Base-by-base conservation (phyloP, 768 basidiomycete genomes). In the Pulveroboletus sp. region DNA sequence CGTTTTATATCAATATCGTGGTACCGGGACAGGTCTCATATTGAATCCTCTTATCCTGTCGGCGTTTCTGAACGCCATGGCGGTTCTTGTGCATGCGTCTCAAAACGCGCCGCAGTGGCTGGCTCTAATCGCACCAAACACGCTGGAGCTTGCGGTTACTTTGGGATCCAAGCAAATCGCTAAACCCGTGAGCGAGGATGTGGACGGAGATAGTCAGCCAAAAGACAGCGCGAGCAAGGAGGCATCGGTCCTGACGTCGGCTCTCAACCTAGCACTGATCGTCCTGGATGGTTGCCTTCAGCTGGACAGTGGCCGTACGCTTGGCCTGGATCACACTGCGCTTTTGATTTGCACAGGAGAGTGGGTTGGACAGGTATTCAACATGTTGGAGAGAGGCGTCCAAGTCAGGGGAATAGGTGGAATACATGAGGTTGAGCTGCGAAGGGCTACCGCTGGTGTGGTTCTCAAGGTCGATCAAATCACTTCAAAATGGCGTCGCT, bases 51-150 rank as follows among this genome's bases (percentile, higher is more conserved):
- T 90, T 47, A 77, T 89, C 1, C 75, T 98, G 19, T 74, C 85
- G 12, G 86, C 88, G 47, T 83, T 90, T 50, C 67, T 97, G 44
- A 74, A 78, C 39, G 86, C 93, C 4, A 69, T 95, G 14, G 77
- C 83, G 3, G 77, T 97, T 32, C 73, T 99, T 26, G 77, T 90
- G 14, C 86, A 97, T 63, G 87, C 92, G 1, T 81, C 86, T 2
- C 79, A 85, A 49, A 85, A 91, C 57, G 85, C 91, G 14, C 74
- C 82, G 0, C 82, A 88, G 51, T 97, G 89, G 84, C 71, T 93
- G 37, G 76, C 82, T 7, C 74, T 95, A 10, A 72, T 96, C 43
- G 89, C 84, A 3, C 93, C 93, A 0, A 85, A 89, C 55, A 74
- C 85, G 5, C 68, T 98, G 45, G 91, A 95, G 60, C 74, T 98